Evolutionary conservation across 768 basidiomycete genomes (phyloP).

Genomic region (Cantharellus anzutake): DNA sequence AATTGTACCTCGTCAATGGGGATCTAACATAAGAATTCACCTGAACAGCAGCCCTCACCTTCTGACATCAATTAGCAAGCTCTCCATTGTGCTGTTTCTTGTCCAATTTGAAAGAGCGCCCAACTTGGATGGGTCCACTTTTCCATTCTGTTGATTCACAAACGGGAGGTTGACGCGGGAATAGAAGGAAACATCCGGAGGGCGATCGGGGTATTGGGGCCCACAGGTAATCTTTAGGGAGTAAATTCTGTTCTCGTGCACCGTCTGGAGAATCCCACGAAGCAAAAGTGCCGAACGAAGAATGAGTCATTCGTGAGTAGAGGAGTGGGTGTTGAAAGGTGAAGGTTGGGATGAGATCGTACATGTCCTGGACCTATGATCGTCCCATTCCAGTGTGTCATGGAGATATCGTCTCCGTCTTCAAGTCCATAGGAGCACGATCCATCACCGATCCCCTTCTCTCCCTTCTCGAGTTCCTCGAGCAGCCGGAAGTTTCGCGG

Average conservation of each 20-base stretch:
- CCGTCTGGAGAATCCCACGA: slow-evolving; percentile 35
- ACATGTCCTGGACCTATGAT: slow-evolving; percentile 98
- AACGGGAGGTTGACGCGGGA: slow-evolving; percentile 89
- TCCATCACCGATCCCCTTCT: slow-evolving; percentile 98
- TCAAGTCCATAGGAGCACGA: slow-evolving; percentile 94
- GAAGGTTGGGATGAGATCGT: slow-evolving; percentile 15
- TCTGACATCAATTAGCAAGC: slow-evolving; percentile 78
- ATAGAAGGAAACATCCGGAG: slow-evolving; percentile 68
- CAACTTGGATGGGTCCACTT: slow-evolving; percentile 57
- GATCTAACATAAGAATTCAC: neutral
- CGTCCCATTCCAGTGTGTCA: slow-evolving; percentile 98
- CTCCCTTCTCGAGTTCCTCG: slow-evolving; percentile 98
- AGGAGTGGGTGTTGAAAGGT: neutral
- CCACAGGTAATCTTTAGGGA: slow-evolving; percentile 80
- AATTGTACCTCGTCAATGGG: neutral
- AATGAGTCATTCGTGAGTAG: neutral
- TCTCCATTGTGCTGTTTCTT: slow-evolving; percentile 64
- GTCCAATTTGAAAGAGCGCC: slow-evolving; percentile 59
- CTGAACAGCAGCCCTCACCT: slow-evolving; percentile 30
- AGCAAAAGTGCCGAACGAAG: neutral
- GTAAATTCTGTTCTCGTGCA: slow-evolving; percentile 98
- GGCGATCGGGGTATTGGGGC: slow-evolving; percentile 49
- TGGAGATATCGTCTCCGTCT: slow-evolving; percentile 89
- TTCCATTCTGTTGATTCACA: slow-evolving; percentile 54
- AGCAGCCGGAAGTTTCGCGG: slow-evolving; percentile 92